A percentile compares a stretch with the other conserved stretches of the same genome.
Conservation (phyloP, 352 stramenopile genomes). For the Globisporangium echinulatum region DNA sequence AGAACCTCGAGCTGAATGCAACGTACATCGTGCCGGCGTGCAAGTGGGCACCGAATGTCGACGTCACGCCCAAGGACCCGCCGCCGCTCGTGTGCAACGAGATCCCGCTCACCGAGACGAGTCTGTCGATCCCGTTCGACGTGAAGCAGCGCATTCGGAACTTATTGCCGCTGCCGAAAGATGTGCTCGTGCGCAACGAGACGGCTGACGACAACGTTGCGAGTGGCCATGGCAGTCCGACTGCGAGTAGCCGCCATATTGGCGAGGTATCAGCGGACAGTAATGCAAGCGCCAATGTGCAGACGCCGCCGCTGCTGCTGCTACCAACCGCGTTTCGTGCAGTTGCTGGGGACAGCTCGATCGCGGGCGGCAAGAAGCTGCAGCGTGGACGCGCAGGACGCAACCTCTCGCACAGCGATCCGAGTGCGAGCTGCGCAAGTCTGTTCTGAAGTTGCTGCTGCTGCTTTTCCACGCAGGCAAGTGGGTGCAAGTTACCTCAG, state of each 20-base stretch:
- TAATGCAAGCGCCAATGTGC: background rate
- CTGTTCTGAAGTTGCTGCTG: slow-evolving; percentile 5
- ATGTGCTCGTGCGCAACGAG: slow-evolving; percentile 43
- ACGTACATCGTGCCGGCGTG: slow-evolving; percentile 51
- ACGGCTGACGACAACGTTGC: slow-evolving; percentile 2
- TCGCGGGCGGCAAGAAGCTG: slow-evolving; percentile 21
- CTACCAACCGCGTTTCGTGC: slow-evolving; percentile 1
- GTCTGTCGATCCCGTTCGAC: slow-evolving; percentile 32
- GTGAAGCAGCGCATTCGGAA: slow-evolving; percentile 44
- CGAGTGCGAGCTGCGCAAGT: background rate
- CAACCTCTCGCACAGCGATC: slow-evolving; percentile 19
- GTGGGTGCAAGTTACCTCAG: background rate
- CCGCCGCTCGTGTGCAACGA: slow-evolving; percentile 48
- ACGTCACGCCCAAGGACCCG: slow-evolving; percentile 40
- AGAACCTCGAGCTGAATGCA: slow-evolving; percentile 57
- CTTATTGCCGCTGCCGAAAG: slow-evolving; percentile 37
- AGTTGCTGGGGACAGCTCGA: background rate
- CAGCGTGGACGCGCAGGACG: slow-evolving; percentile 24
- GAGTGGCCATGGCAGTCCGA: background rate
- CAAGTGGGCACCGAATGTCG: slow-evolving; percentile 49
- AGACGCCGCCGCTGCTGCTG: background rate
- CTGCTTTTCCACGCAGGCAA: background rate
- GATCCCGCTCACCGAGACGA: slow-evolving; percentile 52
- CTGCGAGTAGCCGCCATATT: background rate
- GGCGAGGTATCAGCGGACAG: background rate